Conservation (phyloP, 306 rosid species). For the Pueraria montana region DNA sequence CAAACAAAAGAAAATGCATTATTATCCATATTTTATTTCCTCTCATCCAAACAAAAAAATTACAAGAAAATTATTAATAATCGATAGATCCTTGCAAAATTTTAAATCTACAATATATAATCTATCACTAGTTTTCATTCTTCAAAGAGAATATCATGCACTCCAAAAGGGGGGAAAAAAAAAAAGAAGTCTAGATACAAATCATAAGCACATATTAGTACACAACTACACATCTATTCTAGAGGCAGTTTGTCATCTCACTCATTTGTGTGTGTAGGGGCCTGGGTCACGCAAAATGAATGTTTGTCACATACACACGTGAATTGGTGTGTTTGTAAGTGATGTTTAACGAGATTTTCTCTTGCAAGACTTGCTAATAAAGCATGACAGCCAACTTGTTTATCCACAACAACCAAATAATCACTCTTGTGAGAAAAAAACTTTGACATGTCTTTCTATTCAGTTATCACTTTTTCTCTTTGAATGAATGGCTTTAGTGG, state of each 20-base stretch:
- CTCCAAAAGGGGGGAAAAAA: not conserved
- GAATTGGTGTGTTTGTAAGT: slow-evolving; percentile 32
- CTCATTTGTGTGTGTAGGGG: not conserved
- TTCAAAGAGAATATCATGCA: not conserved
- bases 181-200: slow-evolving; percentile 1
- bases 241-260: slow-evolving; percentile 27
- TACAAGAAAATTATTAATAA: not conserved
- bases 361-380: not conserved
- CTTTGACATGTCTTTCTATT: slow-evolving; percentile 11
- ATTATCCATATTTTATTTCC: no score
- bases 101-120: not conserved
- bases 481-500: slow-evolving; percentile 1
- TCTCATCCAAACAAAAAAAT: not conserved
- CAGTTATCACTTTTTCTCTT: slow-evolving; percentile 4
- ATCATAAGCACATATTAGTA: not conserved
- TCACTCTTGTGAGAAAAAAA: not conserved
- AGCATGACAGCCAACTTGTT: slow-evolving; percentile 27
- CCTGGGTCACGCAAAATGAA: not conserved
- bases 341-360: not conserved
- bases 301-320: slow-evolving; percentile 19
- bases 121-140: not conserved
- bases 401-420: slow-evolving; percentile 26
- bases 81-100: not conserved
- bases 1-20: no score
- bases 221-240: not conserved